Evolutionary conservation across 2,329 filamentous ascomycete species (phyloP), one percentile per base, ranked within the genome.

Genomic region (Aspergillus uvarum): DNA sequence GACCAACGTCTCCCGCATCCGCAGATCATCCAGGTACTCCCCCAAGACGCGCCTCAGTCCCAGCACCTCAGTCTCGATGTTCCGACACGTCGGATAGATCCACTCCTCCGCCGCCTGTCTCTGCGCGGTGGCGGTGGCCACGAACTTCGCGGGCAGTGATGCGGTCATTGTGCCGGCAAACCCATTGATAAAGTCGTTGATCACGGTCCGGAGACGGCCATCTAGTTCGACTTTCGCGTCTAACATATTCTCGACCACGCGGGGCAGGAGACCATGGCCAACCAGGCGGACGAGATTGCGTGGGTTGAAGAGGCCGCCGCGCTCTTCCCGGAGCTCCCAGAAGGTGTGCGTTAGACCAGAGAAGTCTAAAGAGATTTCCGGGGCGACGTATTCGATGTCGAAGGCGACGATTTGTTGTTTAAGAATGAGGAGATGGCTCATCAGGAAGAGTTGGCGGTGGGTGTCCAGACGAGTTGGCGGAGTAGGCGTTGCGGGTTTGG

Each of bases 331-430:
- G 3, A 89, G 79, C 68, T 89, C 87, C 80, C 85, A 88, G 74
- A 89, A 89, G 1, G 87, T 88, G 64, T 80, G 85, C 5, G 85
- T 86, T 12, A 89, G 77, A 53, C 81, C 82, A n/a, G 85, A 86
- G 72, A 89, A 88, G 74, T 89, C 87, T 71, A 89, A 83, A 14
- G 83, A 82, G 51, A 89, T 79, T 63, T 89, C 87, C 4, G 87
- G 86, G 2, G 85, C 83, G 21, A 88, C 84, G 68, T 84, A 89
- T 71, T 89, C 93, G 66, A 99, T 97, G 77, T 99, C 95, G 63
- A 99, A 92, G 10, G 93, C 93, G 26, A 99, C 88, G 54, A 99
- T 90, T 73, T 97, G 91, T 72, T 97, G 96, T 76, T 98, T 98
- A 54, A 99, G 85, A 53, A 97, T 89, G 53, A 99, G 88, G 2